These are phyloP conservation scores for Cylindrotheca fusiformis DNA, from an alignment of 108 stramenopile species.

Conservation along the genomic window DNA sequence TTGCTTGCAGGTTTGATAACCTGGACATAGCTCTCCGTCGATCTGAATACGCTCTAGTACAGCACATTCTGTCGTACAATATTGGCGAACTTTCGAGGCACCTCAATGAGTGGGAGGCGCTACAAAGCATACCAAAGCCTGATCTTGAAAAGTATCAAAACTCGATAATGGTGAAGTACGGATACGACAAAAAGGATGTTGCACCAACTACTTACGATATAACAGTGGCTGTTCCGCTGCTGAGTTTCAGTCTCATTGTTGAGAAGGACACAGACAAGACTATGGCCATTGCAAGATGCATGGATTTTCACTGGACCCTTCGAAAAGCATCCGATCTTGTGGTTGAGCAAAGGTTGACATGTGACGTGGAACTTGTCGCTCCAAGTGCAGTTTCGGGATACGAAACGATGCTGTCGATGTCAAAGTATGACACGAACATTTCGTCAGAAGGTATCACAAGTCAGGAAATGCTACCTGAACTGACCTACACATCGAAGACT, in stretches of 20 bases:
- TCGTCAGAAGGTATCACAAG: slow-evolving; percentile 5
- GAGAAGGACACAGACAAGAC: background rate
- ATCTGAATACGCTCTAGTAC: slow-evolving; percentile 62
- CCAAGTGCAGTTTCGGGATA: slow-evolving; percentile 1
- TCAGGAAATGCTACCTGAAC: slow-evolving; percentile 14
- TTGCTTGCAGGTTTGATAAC: slow-evolving; percentile 42
- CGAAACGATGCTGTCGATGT: slow-evolving; percentile 30
- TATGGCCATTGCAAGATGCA: slow-evolving; percentile 30
- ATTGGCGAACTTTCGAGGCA: slow-evolving; percentile 66
- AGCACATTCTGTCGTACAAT: slow-evolving; percentile 56
- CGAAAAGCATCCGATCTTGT: slow-evolving; percentile 43
- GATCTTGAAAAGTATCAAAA: slow-evolving; percentile 32
- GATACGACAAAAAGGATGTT: slow-evolving; percentile 76
- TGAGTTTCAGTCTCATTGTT: slow-evolving; percentile 26
- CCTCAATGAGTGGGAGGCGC: slow-evolving; percentile 56
- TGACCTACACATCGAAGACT: slow-evolving; percentile 57
- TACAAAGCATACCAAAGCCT: slow-evolving; percentile 34
- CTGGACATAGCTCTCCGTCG: slow-evolving; percentile 35
- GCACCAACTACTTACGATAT: slow-evolving; percentile 68
- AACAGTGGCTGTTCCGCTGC: slow-evolving; percentile 14
- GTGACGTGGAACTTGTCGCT: slow-evolving; percentile 27
- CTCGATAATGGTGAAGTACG: slow-evolving; percentile 56
- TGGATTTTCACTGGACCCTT: slow-evolving; percentile 39
- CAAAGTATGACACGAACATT: slow-evolving; percentile 22
- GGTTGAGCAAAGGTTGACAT: slow-evolving; percentile 29